phyloP scores from a whole-genome alignment of 1,284 basidiomycete species.

The Trichosporon sp. region DNA sequence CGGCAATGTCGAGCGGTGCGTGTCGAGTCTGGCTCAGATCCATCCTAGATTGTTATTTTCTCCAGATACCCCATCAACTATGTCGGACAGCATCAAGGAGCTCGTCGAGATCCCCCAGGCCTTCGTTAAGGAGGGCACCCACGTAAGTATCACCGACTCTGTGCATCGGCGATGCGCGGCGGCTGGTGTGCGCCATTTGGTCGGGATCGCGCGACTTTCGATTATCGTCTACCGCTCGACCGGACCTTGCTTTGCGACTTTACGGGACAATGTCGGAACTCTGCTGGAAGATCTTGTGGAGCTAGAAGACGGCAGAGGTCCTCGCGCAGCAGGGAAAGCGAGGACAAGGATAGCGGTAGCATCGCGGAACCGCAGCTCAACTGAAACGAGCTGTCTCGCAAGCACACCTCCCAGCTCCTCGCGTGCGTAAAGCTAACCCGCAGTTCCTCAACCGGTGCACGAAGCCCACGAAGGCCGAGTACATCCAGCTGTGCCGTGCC shows the following conservation, averaged over 20 bases:
- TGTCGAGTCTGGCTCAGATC: neutral
- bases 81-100: slow-evolving; percentile 75
- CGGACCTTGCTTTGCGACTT: neutral
- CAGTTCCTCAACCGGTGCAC: slow-evolving; percentile 97
- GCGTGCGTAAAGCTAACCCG: neutral
- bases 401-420: neutral
- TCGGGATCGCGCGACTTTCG: neutral
- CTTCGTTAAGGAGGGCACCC: slow-evolving; percentile 89
- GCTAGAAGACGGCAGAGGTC: neutral
- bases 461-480: slow-evolving; percentile 95
- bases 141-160: slow-evolving; percentile 62
- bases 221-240: neutral
- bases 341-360: too few relatives aligned
- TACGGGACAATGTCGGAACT: too few relatives aligned
- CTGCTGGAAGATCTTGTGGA: too few relatives aligned
- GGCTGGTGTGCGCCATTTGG: neutral
- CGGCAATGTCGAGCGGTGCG: neutral
- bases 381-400: neutral
- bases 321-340: too few relatives aligned
- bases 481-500: slow-evolving; percentile 86
- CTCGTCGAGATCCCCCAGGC: slow-evolving; percentile 88
- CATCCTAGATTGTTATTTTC: neutral
- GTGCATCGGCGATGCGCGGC: neutral
- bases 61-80: slow-evolving; percentile 47
- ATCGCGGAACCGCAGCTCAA: too few relatives aligned